Conservation (phyloP, 257 asterid species). For the Solanum pimpinellifolium region DNA sequence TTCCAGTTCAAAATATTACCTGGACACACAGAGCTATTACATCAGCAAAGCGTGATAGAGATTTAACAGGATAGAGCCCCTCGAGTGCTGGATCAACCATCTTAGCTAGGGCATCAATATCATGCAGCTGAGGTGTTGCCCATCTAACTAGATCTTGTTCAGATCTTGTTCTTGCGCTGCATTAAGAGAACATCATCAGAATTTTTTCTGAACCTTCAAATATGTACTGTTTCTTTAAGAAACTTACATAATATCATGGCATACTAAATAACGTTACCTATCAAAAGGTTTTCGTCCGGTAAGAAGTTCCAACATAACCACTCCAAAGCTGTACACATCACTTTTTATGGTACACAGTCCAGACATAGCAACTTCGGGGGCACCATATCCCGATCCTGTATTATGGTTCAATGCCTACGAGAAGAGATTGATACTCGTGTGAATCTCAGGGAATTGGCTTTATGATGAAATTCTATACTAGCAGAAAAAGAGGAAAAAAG, state of each 20-base stretch:
- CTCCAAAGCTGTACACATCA: conserved; percentile 92
- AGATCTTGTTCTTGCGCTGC: conserved; percentile 66
- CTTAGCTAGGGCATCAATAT: conserved; percentile 81
- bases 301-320: conserved; percentile 89
- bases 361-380: conserved; percentile 87
- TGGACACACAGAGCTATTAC: conserved; percentile 95
- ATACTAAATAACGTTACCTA: conserved; percentile 27
- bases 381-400: conserved; percentile 61
- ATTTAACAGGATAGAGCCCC: conserved; percentile 83
- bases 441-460: not conserved
- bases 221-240: not conserved
- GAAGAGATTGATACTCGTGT: not conserved
- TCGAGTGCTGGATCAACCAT: conserved; percentile 96
- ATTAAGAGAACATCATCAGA: not conserved
- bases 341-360: conserved; percentile 82
- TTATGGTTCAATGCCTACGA: conserved; percentile 38
- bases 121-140: conserved; percentile 98
- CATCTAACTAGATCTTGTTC: conserved; percentile 93
- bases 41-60: conserved; percentile 93
- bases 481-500: not conserved
- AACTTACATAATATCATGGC: not conserved
- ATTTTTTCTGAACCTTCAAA: not conserved
- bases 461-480: not conserved
- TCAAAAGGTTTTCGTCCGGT: conserved; percentile 91
- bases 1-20: conserved; percentile 24